Evolutionary conservation across 805 yeast genomes (phyloP).

Genomic region (Lachancea fermentati): DNA sequence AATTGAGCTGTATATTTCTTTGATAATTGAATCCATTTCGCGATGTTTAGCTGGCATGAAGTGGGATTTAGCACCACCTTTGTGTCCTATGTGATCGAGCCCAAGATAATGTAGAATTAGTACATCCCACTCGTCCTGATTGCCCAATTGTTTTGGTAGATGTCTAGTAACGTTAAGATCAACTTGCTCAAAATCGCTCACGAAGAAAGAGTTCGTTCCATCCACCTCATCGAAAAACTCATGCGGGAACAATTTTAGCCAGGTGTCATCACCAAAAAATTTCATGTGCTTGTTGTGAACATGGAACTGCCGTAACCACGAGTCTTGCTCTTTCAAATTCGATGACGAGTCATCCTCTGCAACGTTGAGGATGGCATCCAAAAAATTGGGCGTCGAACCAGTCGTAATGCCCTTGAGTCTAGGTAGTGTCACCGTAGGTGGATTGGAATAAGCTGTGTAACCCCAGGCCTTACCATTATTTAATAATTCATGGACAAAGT

Average conservation of each 20-base stretch:
- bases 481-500: slow-evolving; percentile 58
- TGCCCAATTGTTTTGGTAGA: slow-evolving; percentile 50
- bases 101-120: slow-evolving; percentile 88
- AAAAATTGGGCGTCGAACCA: slow-evolving; percentile 88
- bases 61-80: slow-evolving; percentile 80
- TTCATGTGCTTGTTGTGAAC: slow-evolving; percentile 42
- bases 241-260: slow-evolving; percentile 84
- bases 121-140: slow-evolving; percentile 63
- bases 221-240: slow-evolving; percentile 57
- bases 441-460: slow-evolving; percentile 85
- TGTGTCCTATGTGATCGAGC: slow-evolving; percentile 95
- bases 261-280: slow-evolving; percentile 96
- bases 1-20: slow-evolving; percentile 42
- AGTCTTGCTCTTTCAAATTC: slow-evolving; percentile 67
- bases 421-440: slow-evolving; percentile 96
- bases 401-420: slow-evolving; percentile 89
- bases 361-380: slow-evolving; percentile 90
- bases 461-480: slow-evolving; percentile 71
- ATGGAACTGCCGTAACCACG: slow-evolving; percentile 73
- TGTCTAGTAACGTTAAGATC: slow-evolving; percentile 92
- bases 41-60: slow-evolving; percentile 76
- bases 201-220: slow-evolving; percentile 92
- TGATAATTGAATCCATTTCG: slow-evolving; percentile 77
- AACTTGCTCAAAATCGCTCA: slow-evolving; percentile 90
- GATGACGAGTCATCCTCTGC: slow-evolving; percentile 82